Conservation (phyloP, 345 rosid genomes). For the Salix arbutifolia region DNA sequence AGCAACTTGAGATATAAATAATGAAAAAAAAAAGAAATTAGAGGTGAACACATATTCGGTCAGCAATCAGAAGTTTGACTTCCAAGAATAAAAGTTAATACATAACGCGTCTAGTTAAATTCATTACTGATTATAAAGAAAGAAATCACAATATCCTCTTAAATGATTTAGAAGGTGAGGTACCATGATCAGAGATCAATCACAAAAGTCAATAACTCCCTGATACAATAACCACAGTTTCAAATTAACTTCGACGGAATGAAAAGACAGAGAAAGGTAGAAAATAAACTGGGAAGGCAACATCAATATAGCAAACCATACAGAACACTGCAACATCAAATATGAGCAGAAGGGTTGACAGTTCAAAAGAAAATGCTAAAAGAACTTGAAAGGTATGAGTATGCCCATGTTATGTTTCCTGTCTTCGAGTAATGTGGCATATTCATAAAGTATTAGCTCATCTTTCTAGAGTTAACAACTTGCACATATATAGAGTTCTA, state of each 20-base stretch:
- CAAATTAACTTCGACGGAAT: neutral
- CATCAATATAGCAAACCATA: neutral
- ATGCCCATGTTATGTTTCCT: neutral
- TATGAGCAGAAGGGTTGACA: neutral
- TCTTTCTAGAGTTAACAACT: neutral
- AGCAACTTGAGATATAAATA: neutral
- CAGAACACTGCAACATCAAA: neutral
- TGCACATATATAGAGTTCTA: neutral
- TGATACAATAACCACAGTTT: neutral
- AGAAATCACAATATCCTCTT: neutral
- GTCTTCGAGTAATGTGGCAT: neutral
- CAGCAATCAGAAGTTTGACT: neutral
- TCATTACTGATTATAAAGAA: neutral
- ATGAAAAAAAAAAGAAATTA: neutral
- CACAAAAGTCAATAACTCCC: neutral
- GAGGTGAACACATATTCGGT: neutral
- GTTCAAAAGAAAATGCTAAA: neutral
- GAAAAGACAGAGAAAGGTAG: neutral
- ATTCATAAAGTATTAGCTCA: neutral
- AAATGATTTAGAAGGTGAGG: neutral
- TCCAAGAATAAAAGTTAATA: neutral
- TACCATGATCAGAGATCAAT: neutral
- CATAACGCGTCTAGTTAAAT: neutral
- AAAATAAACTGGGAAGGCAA: neutral
- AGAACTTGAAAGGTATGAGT: neutral